A percentile compares a stretch with the other conserved stretches of the same genome.
Evolutionary conservation across 2,329 filamentous ascomycete species (phyloP).

Genomic region (Colletotrichum nymphaeae): DNA sequence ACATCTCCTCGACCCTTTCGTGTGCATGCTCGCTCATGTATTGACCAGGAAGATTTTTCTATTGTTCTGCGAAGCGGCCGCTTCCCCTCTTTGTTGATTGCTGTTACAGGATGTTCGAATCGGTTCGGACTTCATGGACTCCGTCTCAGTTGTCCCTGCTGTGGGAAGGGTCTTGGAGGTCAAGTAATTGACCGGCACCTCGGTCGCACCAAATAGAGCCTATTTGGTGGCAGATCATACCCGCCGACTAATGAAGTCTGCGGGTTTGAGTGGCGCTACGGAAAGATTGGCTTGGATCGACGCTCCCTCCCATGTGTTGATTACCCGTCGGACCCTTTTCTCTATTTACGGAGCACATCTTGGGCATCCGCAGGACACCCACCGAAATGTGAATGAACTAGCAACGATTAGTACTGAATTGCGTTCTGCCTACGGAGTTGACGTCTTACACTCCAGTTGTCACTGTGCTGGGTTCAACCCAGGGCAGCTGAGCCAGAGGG

Average conservation of each 20-base stretch:
- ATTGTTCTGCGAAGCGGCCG: constrained; percentile 14
- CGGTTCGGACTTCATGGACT: background rate
- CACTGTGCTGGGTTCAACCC: constrained; percentile 5
- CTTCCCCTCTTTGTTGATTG: constrained; percentile 9
- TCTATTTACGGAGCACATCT: constrained; percentile 27
- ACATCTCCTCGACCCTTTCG: constrained; percentile 19
- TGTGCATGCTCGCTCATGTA: constrained; percentile 18
- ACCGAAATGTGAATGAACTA: background rate
- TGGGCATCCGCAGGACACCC: constrained; percentile 2
- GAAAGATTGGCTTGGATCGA: constrained; percentile 31
- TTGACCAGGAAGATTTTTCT: constrained; percentile 16
- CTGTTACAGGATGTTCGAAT: background rate
- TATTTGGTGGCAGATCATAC: constrained; percentile 20
- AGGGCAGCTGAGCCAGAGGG: background rate
- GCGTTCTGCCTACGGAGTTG: background rate
- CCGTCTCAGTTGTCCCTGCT: background rate
- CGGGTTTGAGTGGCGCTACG: constrained; percentile 25
- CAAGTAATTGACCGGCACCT: background rate
- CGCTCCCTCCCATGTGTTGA: constrained; percentile 23
- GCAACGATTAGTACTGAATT: background rate
- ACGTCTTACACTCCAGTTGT: background rate
- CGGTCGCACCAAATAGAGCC: background rate
- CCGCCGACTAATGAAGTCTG: constrained; percentile 11
- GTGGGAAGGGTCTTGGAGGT: background rate
- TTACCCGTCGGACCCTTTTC: constrained; percentile 25